These are phyloP conservation scores for Aureobasidium pullulans DNA, from an alignment of 2,329 filamentous ascomycete species.

Conservation along the genomic window DNA sequence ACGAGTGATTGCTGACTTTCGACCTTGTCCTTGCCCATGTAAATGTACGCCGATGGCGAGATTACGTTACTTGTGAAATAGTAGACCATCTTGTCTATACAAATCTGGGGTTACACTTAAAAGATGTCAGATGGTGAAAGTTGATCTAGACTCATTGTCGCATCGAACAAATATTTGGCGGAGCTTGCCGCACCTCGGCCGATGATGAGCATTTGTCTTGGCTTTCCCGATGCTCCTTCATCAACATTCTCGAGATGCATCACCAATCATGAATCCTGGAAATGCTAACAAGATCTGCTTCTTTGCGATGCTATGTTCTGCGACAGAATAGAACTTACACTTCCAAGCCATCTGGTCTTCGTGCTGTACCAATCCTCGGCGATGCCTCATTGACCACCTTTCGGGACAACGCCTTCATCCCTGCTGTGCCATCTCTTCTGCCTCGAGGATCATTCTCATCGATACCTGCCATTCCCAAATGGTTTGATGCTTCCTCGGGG, in stretches of 20 bases:
- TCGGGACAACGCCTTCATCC: conserved; percentile 44
- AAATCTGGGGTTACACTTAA: not conserved
- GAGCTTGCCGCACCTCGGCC: conserved; percentile 2
- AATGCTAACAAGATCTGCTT: not conserved
- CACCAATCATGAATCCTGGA: not conserved
- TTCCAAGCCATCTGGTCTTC: conserved; percentile 10
- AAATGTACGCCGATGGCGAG: conserved; percentile 76
- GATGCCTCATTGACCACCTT: conserved; percentile 38
- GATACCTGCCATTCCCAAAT: conserved; percentile 50
- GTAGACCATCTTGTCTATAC: conserved; percentile 65
- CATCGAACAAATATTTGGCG: conserved; percentile 1
- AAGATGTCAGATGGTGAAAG: not conserved
- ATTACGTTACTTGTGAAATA: conserved; percentile 88
- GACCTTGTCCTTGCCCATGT: conserved; percentile 97
- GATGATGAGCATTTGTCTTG: not conserved
- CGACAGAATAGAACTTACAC: conserved; percentile 14
- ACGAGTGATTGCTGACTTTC: conserved; percentile 61
- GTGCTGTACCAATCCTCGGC: conserved; percentile 20
- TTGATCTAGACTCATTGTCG: not conserved
- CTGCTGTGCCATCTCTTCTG: conserved; percentile 47
- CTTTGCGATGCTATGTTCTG: not conserved
- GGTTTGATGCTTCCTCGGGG: conserved; percentile 45
- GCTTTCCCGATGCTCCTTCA: not conserved
- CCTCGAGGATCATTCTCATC: conserved; percentile 35
- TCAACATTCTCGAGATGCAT: not conserved